Conservation (phyloP, 768 basidiomycete species). For the Coprinellus micaceus region DNA sequence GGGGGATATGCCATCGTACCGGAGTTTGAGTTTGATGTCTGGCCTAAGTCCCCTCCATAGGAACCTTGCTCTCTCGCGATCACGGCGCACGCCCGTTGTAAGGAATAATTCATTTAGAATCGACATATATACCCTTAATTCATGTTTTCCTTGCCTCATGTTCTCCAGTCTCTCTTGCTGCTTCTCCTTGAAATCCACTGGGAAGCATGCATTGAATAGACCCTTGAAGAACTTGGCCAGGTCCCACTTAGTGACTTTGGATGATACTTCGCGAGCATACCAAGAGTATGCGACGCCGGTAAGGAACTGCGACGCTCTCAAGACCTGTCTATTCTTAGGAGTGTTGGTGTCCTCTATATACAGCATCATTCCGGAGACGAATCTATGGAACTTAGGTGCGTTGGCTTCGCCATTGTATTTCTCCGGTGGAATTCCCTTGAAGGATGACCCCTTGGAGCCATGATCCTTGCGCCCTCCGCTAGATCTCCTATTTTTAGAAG, state of each 20-base stretch:
- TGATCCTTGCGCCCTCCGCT: too few relatives aligned
- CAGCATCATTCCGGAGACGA: constrained; percentile 14
- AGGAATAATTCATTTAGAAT: background rate
- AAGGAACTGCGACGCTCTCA: constrained; percentile 24
- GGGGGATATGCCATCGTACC: background rate
- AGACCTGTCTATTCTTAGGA: constrained; percentile 9
- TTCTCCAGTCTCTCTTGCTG: constrained; percentile 22
- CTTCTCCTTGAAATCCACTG: constrained; percentile 21
- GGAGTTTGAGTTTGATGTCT: background rate
- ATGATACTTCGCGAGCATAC: constrained; percentile 25
- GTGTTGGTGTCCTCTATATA: constrained; percentile 18
- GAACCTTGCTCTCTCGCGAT: background rate
- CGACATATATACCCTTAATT: background rate
- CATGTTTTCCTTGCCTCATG: background rate
- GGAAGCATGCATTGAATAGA: constrained; percentile 34
- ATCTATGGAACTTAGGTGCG: constrained; percentile 13
- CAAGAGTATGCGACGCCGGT: constrained; percentile 25
- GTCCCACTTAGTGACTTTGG: constrained; percentile 18
- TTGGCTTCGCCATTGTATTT: constrained; percentile 19
- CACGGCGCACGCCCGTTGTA: background rate
- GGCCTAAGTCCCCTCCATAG: background rate
- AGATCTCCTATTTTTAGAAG: background rate
- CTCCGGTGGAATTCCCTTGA: constrained; percentile 16
- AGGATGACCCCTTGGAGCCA: background rate
- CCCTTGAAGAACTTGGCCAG: constrained; percentile 23